Evolutionary conservation across 2,329 filamentous ascomycete genomes (phyloP), one percentile per base, ranked within the genome.

Genomic region (Claviceps digitariae): DNA sequence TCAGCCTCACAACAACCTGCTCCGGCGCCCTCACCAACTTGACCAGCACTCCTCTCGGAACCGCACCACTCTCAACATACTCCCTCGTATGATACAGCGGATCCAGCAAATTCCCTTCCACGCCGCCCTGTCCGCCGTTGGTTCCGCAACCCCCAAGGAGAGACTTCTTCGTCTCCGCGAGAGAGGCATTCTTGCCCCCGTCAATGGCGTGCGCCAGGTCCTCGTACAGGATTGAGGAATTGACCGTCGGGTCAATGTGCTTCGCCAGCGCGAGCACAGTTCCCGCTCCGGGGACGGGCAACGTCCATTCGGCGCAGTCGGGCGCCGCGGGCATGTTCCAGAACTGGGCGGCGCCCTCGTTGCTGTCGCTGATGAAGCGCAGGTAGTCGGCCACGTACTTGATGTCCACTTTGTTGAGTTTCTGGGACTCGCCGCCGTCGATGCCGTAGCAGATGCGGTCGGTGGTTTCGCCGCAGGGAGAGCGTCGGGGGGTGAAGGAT

Each of bases 171-270:
- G 9, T 3, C 8, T 41, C 17, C 3, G 41, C 21, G 2, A 3
- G 21, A 1, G 41, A 13, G 4, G 53, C 52, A 10, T 38, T 23
- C 56, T 31, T 15, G 49, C 52, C 59, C n/a, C 58, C 57, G 43
- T 61, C 59, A 15, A 64, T 62, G 15, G 59, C 61, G 29, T 36
- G 52, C 15, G 61, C 62, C 31, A 62, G 58, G 36, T 63, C 60
- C 12, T 53, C 54, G 46, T 55, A 60, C 13, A 60, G 52, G 12
- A 62, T 57, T 15, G 54, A 58, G 17, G 59, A 57, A 38, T 59
- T 34, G 4, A 40, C 47, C 31, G 51, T 44, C 1, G 54, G 36
- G 43, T 40, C 41, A 20, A 62, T 29, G 20, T 61, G 49, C 47
- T 62, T 59, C 21, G 52, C 56, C 20, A 55, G 21, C 17, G 34